These are phyloP conservation scores for Exophiala lecanii-corni DNA, from an alignment of 2,329 filamentous ascomycete genomes.

Conservation along the genomic window DNA sequence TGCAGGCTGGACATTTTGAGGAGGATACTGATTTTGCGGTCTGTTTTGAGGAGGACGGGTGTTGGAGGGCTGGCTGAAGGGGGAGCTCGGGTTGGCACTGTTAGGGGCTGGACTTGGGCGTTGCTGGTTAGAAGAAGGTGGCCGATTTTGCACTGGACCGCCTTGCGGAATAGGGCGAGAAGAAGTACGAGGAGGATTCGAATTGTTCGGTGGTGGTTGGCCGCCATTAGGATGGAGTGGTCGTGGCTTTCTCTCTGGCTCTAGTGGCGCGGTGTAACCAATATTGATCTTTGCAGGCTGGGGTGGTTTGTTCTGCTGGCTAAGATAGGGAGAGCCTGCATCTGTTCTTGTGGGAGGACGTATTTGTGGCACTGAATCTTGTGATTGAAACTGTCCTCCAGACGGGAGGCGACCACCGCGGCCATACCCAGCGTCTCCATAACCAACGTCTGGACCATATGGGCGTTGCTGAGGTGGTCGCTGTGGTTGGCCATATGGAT, in stretches of 20 bases:
- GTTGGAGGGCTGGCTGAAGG: slow-evolving; percentile 9
- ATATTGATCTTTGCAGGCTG: slow-evolving; percentile 40
- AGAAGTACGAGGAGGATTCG: slow-evolving; percentile 31
- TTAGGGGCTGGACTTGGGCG: slow-evolving; percentile 6
- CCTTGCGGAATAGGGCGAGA: slow-evolving; percentile 29
- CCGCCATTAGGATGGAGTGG: slow-evolving; percentile 10
- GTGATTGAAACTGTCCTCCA: slow-evolving; percentile 8
- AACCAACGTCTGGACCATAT: slow-evolving; percentile 14
- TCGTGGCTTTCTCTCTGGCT: slow-evolving; percentile 25
- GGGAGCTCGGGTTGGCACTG: neutral
- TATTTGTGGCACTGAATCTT: slow-evolving; percentile 10
- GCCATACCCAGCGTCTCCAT: slow-evolving; percentile 29
- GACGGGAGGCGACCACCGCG: slow-evolving; percentile 17
- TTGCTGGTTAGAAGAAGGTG: slow-evolving; percentile 8
- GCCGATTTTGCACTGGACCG: slow-evolving; percentile 13
- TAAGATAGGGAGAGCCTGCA: slow-evolving; percentile 21
- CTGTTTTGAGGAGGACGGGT: slow-evolving; percentile 5
- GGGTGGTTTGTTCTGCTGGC: slow-evolving; percentile 25
- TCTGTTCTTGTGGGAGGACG: slow-evolving; percentile 29
- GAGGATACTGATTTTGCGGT: slow-evolving; percentile 5
- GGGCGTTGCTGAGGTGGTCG: slow-evolving; percentile 19
- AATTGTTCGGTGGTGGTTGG: slow-evolving; percentile 11
- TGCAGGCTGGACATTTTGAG: slow-evolving; percentile 17
- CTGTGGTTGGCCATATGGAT: slow-evolving; percentile 18
- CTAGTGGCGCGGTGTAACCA: slow-evolving; percentile 44